Percentiles rank a stretch among this genome's conserved stretches.
phyloP scores from a whole-genome alignment of 108 stramenopile genomes.

The Cyclostephanos tholiformis region DNA sequence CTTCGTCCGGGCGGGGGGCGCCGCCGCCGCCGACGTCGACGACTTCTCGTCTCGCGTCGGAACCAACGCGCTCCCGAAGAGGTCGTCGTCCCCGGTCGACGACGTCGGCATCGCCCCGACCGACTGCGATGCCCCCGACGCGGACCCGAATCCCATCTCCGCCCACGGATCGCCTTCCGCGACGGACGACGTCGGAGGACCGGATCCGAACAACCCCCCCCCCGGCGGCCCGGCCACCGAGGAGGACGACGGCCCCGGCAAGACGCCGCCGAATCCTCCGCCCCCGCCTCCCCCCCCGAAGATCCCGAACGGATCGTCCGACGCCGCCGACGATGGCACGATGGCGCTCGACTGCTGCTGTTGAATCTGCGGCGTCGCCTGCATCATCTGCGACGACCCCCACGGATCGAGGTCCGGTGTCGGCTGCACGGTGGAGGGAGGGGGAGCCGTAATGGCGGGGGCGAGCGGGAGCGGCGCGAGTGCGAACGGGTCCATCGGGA shows the following conservation, averaged over 20 bases:
- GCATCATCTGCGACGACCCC: constrained; percentile 34
- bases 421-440: constrained; percentile 14
- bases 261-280: too few relatives aligned
- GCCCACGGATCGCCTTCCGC: constrained; percentile 78
- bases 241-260: too few relatives aligned
- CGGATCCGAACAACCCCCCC: too few relatives aligned
- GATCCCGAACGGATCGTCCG: constrained; percentile 47
- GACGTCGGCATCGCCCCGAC: constrained; percentile 9
- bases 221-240: too few relatives aligned
- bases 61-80: constrained; percentile 21
- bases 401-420: constrained; percentile 29
- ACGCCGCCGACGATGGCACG: constrained; percentile 30
- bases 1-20: background rate
- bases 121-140: constrained; percentile 25
- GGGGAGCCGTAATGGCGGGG: constrained; percentile 37
- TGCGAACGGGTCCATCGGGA: background rate
- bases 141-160: constrained; percentile 65
- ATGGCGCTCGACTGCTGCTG: constrained; percentile 24
- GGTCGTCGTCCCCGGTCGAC: constrained; percentile 31
- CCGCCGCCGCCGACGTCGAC: background rate
- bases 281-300: constrained; percentile 21
- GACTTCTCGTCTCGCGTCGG: background rate
- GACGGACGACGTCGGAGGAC: too few relatives aligned
- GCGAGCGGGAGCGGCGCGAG: constrained; percentile 14
- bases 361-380: background rate